Evolutionary conservation across 2,329 filamentous ascomycete genomes (phyloP), one percentile per base, ranked within the genome.

Genomic region (Phoma herbarum): DNA sequence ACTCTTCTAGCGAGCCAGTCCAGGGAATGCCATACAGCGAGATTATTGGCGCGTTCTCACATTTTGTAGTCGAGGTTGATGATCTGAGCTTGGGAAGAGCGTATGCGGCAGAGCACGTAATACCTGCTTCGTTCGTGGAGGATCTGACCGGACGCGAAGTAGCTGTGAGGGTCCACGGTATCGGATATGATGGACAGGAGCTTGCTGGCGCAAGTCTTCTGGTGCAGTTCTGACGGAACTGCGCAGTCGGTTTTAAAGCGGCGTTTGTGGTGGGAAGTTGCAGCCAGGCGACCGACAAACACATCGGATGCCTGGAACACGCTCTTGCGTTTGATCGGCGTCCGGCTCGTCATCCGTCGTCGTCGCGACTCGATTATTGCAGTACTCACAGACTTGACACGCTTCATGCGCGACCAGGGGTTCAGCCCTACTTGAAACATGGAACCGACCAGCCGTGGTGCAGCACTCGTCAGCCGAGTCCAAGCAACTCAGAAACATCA

Each of bases 31-130:
- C 74, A 2, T 70, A 65, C 47, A 78, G 76, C 33, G n/a, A 56
- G 0, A 43, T 72, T 2, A 79, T 75, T 3, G 77, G 77, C 0
- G 64, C 74, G 1, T 76, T 76, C 45, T 65, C 75, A 1, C 63
- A 77, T 42, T 78, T 78, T 39, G 2, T 31, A 1, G 55, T 79
- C 10, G 8, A 46, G 1, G 39, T 75, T 12, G 59, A 71, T 41
- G 73, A 64, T 3, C 4, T 65, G 4, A 6, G 44, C 4, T 12
- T 71, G 0, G 74, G 69, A 1, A 66, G 67, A 52, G 70, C 69
- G 11, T 77, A 78, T 64, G 70, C 71, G 1, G 35, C 70, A 33
- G 72, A 76, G 41, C 65, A 64, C 31, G 20, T 72, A 2, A 11
- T 76, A 3, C 49, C 50, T 10, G 35, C 56, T 4, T 11, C 25